phyloP scores from a whole-genome alignment of 2,329 filamentous ascomycete species.

The Graphiopsis chlorocephala region DNA sequence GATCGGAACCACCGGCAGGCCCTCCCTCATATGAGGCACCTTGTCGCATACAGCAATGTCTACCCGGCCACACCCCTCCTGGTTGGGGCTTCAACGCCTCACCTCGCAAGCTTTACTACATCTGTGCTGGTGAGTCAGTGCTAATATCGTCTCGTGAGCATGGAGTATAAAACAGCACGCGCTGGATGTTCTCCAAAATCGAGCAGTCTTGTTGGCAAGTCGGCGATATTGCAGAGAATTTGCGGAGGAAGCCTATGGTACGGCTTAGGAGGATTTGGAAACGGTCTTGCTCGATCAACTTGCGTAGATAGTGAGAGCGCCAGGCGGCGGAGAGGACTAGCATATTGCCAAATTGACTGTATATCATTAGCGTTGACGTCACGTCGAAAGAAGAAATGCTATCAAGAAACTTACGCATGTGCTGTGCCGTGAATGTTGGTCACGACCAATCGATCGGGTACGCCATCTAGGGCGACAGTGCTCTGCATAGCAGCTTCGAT shows the following conservation, averaged over 20 bases:
- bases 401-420: slow-evolving; percentile 71
- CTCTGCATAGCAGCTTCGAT: slow-evolving; percentile 77
- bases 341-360: slow-evolving; percentile 93
- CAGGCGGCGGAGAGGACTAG: slow-evolving; percentile 80
- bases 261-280: slow-evolving; percentile 63
- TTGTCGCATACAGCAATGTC: too few relatives aligned
- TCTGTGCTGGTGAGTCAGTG: too few relatives aligned
- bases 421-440: slow-evolving; percentile 98
- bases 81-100: too few relatives aligned
- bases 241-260: slow-evolving; percentile 73
- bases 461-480: slow-evolving; percentile 76
- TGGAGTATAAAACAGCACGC: slow-evolving; percentile 31
- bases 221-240: slow-evolving; percentile 69
- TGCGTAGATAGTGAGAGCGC: slow-evolving; percentile 43
- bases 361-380: slow-evolving; percentile 25
- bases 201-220: slow-evolving; percentile 70
- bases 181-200: slow-evolving; percentile 61
- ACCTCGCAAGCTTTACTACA: too few relatives aligned
- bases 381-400: neutral
- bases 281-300: slow-evolving; percentile 52
- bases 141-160: too few relatives aligned
- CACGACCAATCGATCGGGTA: slow-evolving; percentile 68
- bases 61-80: too few relatives aligned
- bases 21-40: too few relatives aligned
- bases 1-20: too few relatives aligned